Base-by-base conservation (phyloP, 345 rosid species). In the Citropsis articulata region DNA sequence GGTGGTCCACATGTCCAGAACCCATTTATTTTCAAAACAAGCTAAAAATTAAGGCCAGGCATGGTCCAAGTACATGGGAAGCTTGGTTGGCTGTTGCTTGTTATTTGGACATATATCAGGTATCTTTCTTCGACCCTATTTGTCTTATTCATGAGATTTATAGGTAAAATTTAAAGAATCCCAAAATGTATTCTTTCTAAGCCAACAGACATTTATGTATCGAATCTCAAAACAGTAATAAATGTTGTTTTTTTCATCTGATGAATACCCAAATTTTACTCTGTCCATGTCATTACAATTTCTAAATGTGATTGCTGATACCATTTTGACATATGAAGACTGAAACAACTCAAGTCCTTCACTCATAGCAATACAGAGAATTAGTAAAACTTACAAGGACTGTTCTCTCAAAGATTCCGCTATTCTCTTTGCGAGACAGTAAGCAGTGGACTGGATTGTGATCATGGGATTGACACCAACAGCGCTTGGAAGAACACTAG, bases 391-490 rank as follows among this genome's bases (percentile, higher is more conserved):
- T 65, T 69, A 19, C 28, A 65, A 75, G 42, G 78, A 72, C 76
- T 78, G 62, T 53, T 25, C 60, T 73, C 66, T 73, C n/a, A 84
- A 62, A 45, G 87, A 82, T 75, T 83, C 83, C 12, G 80, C 91
- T 14, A 91, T 87, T 42, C 80, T 77, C 56, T 85, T 82, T 53
- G 93, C 85, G 67, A 87, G 85, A 81, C 92, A 89, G 67, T 89
- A 88, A 66, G 96, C 92, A 7, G 92, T 90, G 68, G 94, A 78
- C 87, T 86, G 88, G 69, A 90, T 84, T 31, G 96, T 91, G 64
- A 90, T 89, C 96, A 90, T 90, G 73, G 94, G 92, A 80, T 91
- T 91, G 48, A 92, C 86, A 55, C 96, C 96, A 69, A 87, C 69
- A 33, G 94, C 96, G 81, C 79, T 84, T 4, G 94, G 96, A 66